phyloP scores from a whole-genome alignment of 495 filamentous ascomycete species.

The Gamarada debralockiae region DNA sequence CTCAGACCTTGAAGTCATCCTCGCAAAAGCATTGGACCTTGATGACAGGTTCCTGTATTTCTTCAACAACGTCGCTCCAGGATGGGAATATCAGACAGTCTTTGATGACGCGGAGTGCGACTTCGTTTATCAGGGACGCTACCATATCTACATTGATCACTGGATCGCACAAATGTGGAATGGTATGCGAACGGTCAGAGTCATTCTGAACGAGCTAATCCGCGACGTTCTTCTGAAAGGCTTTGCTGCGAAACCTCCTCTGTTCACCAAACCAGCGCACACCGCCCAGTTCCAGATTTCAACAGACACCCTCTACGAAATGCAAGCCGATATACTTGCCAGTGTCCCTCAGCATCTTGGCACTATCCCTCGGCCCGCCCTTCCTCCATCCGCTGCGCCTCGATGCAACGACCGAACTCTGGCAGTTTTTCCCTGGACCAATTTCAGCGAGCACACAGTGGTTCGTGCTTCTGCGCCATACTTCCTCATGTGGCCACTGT shows the following conservation, averaged over 20 bases:
- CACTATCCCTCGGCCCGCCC: not conserved
- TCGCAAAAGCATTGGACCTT: conserved; percentile 41
- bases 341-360: conserved; percentile 44
- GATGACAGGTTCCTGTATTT: conserved; percentile 47
- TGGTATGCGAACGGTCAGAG: conserved; percentile 56
- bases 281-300: conserved; percentile 20
- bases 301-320: conserved; percentile 25
- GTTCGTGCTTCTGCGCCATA: conserved; percentile 30
- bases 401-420: not conserved
- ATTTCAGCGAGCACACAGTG: not conserved
- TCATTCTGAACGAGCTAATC: conserved; percentile 52
- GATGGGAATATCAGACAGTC: conserved; percentile 34
- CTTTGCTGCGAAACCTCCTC: conserved; percentile 17
- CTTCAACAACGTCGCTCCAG: conserved; percentile 34
- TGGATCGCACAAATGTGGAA: conserved; percentile 63
- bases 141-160: conserved; percentile 55
- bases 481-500: conserved; percentile 46
- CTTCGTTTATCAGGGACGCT: conserved; percentile 48
- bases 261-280: conserved; percentile 10
- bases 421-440: not conserved
- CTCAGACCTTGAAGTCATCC: conserved; percentile 38
- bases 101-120: conserved; percentile 27
- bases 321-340: conserved; percentile 40
- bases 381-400: not conserved
- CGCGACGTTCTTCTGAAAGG: conserved; percentile 29